Percentiles rank a stretch among this genome's conserved stretches.
Evolutionary conservation across 306 rosid genomes (phyloP).

Genomic region (Lathyrus oleraceus): DNA sequence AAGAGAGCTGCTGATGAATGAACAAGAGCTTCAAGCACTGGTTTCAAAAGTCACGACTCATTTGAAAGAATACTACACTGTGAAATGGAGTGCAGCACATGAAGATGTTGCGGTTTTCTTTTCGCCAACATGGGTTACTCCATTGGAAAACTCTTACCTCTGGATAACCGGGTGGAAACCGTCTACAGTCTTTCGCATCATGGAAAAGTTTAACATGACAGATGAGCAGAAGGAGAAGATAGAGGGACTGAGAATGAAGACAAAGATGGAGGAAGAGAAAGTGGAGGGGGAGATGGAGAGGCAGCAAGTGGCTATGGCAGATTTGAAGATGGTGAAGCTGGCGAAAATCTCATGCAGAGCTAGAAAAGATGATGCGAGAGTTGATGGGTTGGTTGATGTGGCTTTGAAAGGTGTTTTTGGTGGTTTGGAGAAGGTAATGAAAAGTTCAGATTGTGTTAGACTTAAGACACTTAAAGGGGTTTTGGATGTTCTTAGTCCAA

Average conservation of each 20-base stretch:
- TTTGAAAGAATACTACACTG: slow-evolving; percentile 59
- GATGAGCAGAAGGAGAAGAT: slow-evolving; percentile 33
- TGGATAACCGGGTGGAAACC: slow-evolving; percentile 48
- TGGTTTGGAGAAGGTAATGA: slow-evolving; percentile 64
- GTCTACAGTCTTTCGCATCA: not conserved
- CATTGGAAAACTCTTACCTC: slow-evolving; percentile 31
- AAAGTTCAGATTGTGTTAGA: slow-evolving; percentile 77
- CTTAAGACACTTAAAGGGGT: slow-evolving; percentile 64
- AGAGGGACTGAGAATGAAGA: slow-evolving; percentile 24
- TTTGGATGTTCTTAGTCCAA: slow-evolving; percentile 60
- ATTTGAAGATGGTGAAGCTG: slow-evolving; percentile 49
- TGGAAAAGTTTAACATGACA: not conserved
- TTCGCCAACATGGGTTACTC: slow-evolving; percentile 37
- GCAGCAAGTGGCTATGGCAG: slow-evolving; percentile 55
- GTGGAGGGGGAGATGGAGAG: slow-evolving; percentile 50
- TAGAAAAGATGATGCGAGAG: not conserved
- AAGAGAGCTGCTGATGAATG: not conserved
- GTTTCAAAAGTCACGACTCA: slow-evolving; percentile 54
- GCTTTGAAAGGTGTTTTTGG: slow-evolving; percentile 49
- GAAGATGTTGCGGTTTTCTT: slow-evolving; percentile 64
- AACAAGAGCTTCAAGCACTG: slow-evolving; percentile 36
- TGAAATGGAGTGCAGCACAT: slow-evolving; percentile 66
- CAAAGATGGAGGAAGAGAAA: slow-evolving; percentile 44
- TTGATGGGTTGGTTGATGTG: slow-evolving; percentile 40
- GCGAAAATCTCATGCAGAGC: slow-evolving; percentile 25